Conservation (phyloP, 768 basidiomycete species). For the Krasilnikovozyma curviuscula region DNA sequence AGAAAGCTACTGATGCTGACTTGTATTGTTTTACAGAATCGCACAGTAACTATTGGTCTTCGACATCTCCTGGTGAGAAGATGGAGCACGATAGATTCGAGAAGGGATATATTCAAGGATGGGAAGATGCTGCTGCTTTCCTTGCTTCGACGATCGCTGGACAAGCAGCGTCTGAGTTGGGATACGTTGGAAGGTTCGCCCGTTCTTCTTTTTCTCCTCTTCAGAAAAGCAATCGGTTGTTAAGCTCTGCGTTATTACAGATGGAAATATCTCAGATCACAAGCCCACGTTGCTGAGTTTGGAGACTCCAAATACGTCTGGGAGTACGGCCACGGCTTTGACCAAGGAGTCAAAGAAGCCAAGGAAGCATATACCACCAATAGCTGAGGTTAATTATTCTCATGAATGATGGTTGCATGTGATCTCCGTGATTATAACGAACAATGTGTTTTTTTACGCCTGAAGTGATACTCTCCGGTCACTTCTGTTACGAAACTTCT, state of each 20-base stretch:
- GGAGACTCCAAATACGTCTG: slow-evolving; percentile 35
- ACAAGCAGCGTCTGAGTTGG: too few relatives aligned
- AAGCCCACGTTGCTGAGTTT: slow-evolving; percentile 31
- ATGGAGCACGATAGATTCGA: slow-evolving; percentile 41
- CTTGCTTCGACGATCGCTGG: too few relatives aligned
- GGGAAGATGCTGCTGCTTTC: too few relatives aligned
- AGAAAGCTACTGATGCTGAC: neutral
- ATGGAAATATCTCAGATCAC: too few relatives aligned
- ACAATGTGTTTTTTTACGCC: too few relatives aligned
- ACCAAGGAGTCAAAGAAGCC: slow-evolving; percentile 37
- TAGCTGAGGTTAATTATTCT: too few relatives aligned
- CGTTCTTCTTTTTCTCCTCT: neutral
- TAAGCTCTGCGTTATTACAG: slow-evolving; percentile 28
- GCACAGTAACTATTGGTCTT: slow-evolving; percentile 35
- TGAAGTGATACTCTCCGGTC: too few relatives aligned
- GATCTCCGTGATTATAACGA: too few relatives aligned
- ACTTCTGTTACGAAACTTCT: too few relatives aligned
- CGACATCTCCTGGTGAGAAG: slow-evolving; percentile 36
- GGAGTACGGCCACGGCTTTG: slow-evolving; percentile 54
- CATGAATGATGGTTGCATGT: too few relatives aligned
- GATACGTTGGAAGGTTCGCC: too few relatives aligned
- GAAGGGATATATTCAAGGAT: slow-evolving; percentile 47
- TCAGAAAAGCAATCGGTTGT: neutral
- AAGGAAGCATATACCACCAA: too few relatives aligned
- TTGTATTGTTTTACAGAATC: slow-evolving; percentile 16